Conservation (phyloP, 306 rosid genomes). For the Cucurbita argyrosperma region DNA sequence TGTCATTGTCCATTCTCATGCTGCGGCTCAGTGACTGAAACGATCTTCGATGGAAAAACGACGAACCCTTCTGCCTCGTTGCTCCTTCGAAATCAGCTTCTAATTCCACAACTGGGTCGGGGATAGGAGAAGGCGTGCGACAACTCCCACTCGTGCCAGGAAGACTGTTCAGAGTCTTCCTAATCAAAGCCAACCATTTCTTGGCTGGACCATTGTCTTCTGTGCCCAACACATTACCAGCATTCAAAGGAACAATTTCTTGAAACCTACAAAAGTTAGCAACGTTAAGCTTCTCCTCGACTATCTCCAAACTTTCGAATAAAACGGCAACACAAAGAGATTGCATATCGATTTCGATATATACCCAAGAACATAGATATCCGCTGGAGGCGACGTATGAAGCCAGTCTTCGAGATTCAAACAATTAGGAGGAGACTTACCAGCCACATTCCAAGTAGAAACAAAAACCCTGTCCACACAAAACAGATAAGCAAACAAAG, state of each 20-base stretch:
- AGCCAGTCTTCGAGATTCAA: constrained; percentile 96
- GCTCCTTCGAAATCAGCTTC: constrained; percentile 90
- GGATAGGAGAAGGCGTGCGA: constrained; percentile 70
- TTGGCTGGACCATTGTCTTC: constrained; percentile 98
- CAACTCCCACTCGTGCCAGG: constrained; percentile 67
- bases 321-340: neutral
- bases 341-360: neutral
- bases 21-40: constrained; percentile 91
- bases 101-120: constrained; percentile 76
- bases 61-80: constrained; percentile 55
- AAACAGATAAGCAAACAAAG: constrained; percentile 4
- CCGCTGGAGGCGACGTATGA: constrained; percentile 86
- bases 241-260: constrained; percentile 97
- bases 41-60: constrained; percentile 81
- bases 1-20: constrained; percentile 85
- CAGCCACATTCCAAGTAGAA: constrained; percentile 99
- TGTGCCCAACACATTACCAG: constrained; percentile 94
- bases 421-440: constrained; percentile 80
- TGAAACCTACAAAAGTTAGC: constrained; percentile 56
- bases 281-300: neutral
- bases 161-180: constrained; percentile 80
- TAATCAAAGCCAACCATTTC: constrained; percentile 81
- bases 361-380: constrained; percentile 94
- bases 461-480: constrained; percentile 44
- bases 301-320: neutral